Evolutionary conservation across 1,284 basidiomycete genomes (phyloP), one percentile per base, ranked within the genome.

Genomic region (Laetiporus sulphureus): DNA sequence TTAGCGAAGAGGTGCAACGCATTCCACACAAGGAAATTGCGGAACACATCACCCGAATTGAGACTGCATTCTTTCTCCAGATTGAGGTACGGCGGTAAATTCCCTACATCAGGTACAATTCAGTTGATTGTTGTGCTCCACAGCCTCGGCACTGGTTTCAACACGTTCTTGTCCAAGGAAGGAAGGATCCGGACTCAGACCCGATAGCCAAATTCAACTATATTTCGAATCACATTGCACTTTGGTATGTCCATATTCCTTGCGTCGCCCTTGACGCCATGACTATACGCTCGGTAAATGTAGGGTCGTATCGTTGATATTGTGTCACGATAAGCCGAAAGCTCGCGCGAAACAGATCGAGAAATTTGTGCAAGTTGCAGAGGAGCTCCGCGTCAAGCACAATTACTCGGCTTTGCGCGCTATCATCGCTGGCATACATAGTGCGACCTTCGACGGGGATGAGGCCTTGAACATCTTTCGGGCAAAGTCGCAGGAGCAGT

Each of bases 401-500:
- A 90, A 90, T 52, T 90, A 90, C 57, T 87, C 85, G 7, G 86
- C 79, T 2, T 60, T 89, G 44, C 83, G 86, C 16, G 84, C 86
- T 4, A 78, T 90, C 52, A 78, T 90, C 15, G 85, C 85, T 24
- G 86, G 86, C n/a, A 87, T 90, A 60, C 85, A 87, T 53, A 77
- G 73, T 48, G 75, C 83, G 1, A 80, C 78, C 2, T 83, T 75
- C 50, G 66, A 75, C 29, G 83, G 79, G 13, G 85, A 88, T 54
- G 73, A 75, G 46, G 77, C 82, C 2, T 78, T 85, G 70, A 78
- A 81, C 46, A 61, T 72, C 32, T 82, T 87, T 60, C 79, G 75
- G 57, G 51, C 66, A 6, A 81, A 72, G 57, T 72, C 71, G 8
- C 72, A 75, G 11, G 75, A 79, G 41, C 73, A 77, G 33, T 77